phyloP scores from a whole-genome alignment of 306 rosid species.

The Rosa lucieae region DNA sequence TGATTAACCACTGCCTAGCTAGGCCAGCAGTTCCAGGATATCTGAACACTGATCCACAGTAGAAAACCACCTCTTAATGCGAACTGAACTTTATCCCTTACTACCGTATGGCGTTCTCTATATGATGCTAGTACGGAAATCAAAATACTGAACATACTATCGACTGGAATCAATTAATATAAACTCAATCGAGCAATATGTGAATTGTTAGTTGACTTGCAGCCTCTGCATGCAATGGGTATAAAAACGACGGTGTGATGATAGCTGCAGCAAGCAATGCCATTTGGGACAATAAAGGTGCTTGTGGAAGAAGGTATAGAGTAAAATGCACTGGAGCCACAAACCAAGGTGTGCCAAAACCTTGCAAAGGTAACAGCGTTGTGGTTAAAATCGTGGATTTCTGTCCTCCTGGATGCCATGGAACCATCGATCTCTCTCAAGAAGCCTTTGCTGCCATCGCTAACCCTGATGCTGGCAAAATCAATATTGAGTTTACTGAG shows the following conservation, averaged over 20 bases:
- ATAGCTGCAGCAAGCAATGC: constrained; percentile 19
- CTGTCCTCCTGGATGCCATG: constrained; percentile 26
- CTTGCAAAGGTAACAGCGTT: constrained; percentile 18
- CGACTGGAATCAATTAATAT: neutral
- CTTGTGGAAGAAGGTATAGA: constrained; percentile 13
- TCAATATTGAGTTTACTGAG: constrained; percentile 15
- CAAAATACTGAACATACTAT: neutral
- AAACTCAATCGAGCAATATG: no score
- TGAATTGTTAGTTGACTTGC: neutral
- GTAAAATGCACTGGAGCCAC: constrained; percentile 22
- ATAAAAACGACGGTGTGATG: constrained; percentile 3
- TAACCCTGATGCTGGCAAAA: constrained; percentile 26
- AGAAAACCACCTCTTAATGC: neutral
- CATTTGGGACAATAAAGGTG: constrained; percentile 1
- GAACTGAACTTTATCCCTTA: no score
- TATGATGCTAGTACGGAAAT: no score
- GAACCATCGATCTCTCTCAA: constrained; percentile 27
- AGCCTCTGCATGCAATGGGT: constrained; percentile 10
- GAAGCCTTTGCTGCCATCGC: constrained; percentile 27
- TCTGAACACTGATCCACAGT: neutral
- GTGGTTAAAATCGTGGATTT: constrained; percentile 27
- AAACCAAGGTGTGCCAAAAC: constrained; percentile 11
- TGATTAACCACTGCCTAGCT: no score
- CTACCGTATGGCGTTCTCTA: no score
- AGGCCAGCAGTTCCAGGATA: no score